Conservation (phyloP, 2,329 filamentous ascomycete species). For the Ophiostoma sp. region DNA sequence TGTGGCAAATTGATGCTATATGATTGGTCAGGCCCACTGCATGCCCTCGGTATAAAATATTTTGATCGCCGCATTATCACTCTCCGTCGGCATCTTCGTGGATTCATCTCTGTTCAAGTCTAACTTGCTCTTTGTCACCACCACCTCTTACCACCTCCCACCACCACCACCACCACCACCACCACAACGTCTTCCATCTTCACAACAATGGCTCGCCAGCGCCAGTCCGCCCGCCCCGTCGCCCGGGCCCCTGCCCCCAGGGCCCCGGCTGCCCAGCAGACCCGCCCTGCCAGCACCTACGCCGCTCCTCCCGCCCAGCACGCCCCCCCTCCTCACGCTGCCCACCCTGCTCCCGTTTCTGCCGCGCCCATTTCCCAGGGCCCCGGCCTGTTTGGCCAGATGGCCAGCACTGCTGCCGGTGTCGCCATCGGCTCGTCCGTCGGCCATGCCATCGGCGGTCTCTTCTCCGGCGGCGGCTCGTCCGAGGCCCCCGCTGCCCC, state of each 20-base stretch:
- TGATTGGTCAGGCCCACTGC: conserved; percentile 25
- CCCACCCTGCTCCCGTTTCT: conserved; percentile 43
- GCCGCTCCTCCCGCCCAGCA: conserved; percentile 42
- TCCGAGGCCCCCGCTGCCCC: conserved; percentile 47
- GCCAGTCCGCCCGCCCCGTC: conserved; percentile 58
- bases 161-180: not conserved
- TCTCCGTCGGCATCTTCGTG: not conserved
- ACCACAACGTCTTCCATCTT: not conserved
- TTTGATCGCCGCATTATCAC: conserved; percentile 13
- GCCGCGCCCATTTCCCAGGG: conserved; percentile 51
- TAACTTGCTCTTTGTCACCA: not conserved
- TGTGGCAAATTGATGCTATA: conserved; percentile 26
- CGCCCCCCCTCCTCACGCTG: conserved; percentile 32
- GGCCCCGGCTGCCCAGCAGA: conserved; percentile 49
- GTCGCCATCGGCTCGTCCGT: conserved; percentile 93
- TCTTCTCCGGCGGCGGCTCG: conserved; percentile 74
- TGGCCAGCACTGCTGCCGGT: conserved; percentile 95
- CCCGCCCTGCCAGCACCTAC: conserved; percentile 65
- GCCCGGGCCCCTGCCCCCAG: conserved; percentile 57
- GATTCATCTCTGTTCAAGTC: not conserved
- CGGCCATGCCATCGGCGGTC: conserved; percentile 86
- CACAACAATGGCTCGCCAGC: conserved; percentile 66
- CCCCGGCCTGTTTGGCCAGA: conserved; percentile 87
- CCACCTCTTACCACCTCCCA: not conserved
- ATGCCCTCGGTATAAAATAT: conserved; percentile 23